Evolutionary conservation across 2,329 filamentous ascomycete species (phyloP).

Genomic region (Ambrosiella beaveri): DNA sequence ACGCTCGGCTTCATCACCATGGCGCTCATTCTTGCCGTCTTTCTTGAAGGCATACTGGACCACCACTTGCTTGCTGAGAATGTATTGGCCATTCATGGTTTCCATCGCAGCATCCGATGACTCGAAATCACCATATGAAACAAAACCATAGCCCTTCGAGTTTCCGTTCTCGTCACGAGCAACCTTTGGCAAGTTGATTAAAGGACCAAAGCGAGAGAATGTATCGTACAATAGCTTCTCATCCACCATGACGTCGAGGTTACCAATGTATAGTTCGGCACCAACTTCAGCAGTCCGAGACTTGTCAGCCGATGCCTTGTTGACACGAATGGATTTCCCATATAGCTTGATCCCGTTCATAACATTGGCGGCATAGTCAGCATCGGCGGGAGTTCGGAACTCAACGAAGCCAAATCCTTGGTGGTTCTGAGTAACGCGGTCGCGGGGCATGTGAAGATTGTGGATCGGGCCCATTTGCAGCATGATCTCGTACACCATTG

Average conservation of each 20-base stretch:
- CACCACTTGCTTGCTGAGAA: conserved; percentile 90
- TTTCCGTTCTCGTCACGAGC: conserved; percentile 76
- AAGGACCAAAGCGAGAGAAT: conserved; percentile 77
- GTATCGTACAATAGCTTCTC: conserved; percentile 92
- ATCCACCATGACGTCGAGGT: conserved; percentile 84
- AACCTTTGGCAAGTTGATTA: conserved; percentile 75
- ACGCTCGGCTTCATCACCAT: conserved; percentile 85
- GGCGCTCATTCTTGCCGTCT: conserved; percentile 89
- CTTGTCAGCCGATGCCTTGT: conserved; percentile 82
- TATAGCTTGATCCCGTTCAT: conserved; percentile 92
- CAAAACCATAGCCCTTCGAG: conserved; percentile 91
- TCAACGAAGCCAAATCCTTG: conserved; percentile 99
- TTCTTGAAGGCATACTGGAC: conserved; percentile 99
- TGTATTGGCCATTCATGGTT: conserved; percentile 89
- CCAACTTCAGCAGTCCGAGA: conserved; percentile 66
- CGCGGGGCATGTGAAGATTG: conserved; percentile 95
- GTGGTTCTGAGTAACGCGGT: conserved; percentile 89
- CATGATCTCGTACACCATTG: conserved; percentile 93
- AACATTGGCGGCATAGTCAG: conserved; percentile 88
- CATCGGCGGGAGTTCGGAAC: conserved; percentile 87
- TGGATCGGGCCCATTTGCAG: conserved; percentile 92
- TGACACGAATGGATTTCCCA: conserved; percentile 89
- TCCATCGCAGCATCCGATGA: conserved; percentile 78
- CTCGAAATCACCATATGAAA: conserved; percentile 85
- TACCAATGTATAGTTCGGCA: conserved; percentile 91